These are phyloP conservation scores for Theobroma grandiflorum DNA, from an alignment of 441 rosid genomes.

Conservation along the genomic window DNA sequence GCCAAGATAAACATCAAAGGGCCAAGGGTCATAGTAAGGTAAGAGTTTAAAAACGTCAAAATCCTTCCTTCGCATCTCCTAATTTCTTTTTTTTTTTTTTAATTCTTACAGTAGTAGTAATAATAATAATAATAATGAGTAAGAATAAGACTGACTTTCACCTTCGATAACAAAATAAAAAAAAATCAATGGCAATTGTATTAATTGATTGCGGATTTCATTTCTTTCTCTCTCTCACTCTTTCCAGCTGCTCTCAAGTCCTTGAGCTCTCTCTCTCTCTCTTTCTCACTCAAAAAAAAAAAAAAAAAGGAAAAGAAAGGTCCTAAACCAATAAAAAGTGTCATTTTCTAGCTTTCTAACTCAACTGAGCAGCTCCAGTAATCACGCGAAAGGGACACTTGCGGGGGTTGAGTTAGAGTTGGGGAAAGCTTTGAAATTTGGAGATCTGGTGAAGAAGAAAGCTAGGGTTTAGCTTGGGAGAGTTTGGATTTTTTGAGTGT, in stretches of 20 bases:
- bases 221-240: neutral
- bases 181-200: neutral
- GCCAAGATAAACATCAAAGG: too few species aligned
- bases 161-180: neutral
- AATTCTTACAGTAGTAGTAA: too few species aligned
- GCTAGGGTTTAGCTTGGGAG: conserved; percentile 16
- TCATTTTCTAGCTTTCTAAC: conserved; percentile 1
- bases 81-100: too few species aligned
- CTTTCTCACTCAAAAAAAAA: neutral
- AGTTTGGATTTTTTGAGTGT: conserved; percentile 8
- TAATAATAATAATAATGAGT: neutral
- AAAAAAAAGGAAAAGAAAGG: neutral
- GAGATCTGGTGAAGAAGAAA: conserved; percentile 26
- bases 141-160: neutral
- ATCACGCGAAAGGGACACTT: neutral
- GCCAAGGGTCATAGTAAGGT: too few species aligned
- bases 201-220: neutral
- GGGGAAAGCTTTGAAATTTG: conserved; percentile 3
- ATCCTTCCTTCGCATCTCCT: too few species aligned
- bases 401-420: neutral
- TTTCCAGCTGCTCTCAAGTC: neutral
- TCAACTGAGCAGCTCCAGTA: conserved; percentile 20
- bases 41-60: too few species aligned
- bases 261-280: neutral
- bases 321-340: neutral